phyloP scores from a whole-genome alignment of 371 early-diverging fungal genomes.

The Gilbertella persicaria region DNA sequence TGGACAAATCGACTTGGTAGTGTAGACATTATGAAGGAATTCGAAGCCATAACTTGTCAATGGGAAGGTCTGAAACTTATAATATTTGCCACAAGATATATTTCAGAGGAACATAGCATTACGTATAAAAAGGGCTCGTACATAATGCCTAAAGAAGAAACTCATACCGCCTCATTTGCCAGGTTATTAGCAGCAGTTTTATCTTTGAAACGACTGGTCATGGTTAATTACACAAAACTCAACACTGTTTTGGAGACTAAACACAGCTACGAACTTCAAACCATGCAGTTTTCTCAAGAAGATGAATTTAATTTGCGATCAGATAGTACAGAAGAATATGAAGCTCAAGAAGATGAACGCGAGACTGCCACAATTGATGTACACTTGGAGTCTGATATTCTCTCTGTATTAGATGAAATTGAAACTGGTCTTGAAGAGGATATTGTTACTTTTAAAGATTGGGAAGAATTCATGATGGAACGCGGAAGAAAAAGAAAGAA shows the following conservation, averaged over 20 bases:
- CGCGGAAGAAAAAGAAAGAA: no score
- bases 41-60: slow-evolving; percentile 21
- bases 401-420: slow-evolving; percentile 9
- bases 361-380: no score
- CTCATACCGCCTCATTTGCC: slow-evolving; percentile 16
- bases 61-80: slow-evolving; percentile 10
- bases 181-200: slow-evolving; percentile 15
- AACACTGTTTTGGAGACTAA: slow-evolving; percentile 12
- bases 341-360: no score
- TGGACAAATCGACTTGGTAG: slow-evolving; percentile 14
- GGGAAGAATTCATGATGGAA: slow-evolving; percentile 21
- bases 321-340: no score
- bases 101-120: slow-evolving; percentile 5
- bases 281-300: slow-evolving; percentile 16
- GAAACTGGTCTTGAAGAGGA: slow-evolving; percentile 18
- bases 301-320: no score
- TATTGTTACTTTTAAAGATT: slow-evolving; percentile 21
- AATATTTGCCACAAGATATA: slow-evolving; percentile 3
- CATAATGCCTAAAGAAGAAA: slow-evolving; percentile 13
- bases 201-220: slow-evolving; percentile 17
- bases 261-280: slow-evolving; percentile 10
- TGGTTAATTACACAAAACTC: slow-evolving; percentile 12
- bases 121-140: slow-evolving; percentile 1
- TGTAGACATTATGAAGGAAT: slow-evolving; percentile 6
- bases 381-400: no score